Conservation (phyloP, 768 basidiomycete species). For the Wakefieldia striispora region DNA sequence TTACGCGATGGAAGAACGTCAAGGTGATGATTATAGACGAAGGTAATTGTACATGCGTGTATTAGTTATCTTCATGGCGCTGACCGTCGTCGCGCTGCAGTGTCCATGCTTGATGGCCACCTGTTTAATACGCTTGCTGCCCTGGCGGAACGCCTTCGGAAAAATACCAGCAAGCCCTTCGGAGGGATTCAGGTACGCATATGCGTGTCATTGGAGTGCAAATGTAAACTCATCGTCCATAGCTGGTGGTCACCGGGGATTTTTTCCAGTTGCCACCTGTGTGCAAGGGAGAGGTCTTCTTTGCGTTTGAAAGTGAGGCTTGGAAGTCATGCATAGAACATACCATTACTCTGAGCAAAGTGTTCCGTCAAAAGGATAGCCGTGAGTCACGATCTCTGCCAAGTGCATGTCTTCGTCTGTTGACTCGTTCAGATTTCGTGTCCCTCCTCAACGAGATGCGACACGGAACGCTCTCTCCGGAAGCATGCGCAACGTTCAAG, state of each 20-base stretch:
- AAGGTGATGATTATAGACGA: constrained; percentile 67
- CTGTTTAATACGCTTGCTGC: constrained; percentile 58
- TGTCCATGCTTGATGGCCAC: constrained; percentile 69
- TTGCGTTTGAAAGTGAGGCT: constrained; percentile 62
- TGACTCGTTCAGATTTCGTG: constrained; percentile 51
- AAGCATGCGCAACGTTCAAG: constrained; percentile 48
- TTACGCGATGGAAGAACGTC: constrained; percentile 54
- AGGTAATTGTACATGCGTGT: constrained; percentile 33
- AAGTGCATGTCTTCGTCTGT: neutral
- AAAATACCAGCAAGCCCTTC: constrained; percentile 50
- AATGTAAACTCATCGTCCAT: neutral
- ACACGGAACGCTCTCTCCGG: constrained; percentile 49
- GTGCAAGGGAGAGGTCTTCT: constrained; percentile 45
- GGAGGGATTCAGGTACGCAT: constrained; percentile 60
- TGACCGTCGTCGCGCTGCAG: constrained; percentile 27
- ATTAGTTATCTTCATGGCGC: neutral
- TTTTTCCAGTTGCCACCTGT: constrained; percentile 62
- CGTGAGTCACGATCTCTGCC: constrained; percentile 36
- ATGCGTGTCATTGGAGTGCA: neutral
- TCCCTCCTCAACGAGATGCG: constrained; percentile 77
- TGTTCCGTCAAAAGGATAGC: constrained; percentile 74
- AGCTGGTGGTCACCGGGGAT: constrained; percentile 56
- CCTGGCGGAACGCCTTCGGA: constrained; percentile 50
- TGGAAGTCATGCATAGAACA: constrained; percentile 45
- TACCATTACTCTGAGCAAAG: constrained; percentile 66